Evolutionary conservation across 2,329 filamentous ascomycete species (phyloP).

Genomic region (Colletotrichum lindemuthianum): DNA sequence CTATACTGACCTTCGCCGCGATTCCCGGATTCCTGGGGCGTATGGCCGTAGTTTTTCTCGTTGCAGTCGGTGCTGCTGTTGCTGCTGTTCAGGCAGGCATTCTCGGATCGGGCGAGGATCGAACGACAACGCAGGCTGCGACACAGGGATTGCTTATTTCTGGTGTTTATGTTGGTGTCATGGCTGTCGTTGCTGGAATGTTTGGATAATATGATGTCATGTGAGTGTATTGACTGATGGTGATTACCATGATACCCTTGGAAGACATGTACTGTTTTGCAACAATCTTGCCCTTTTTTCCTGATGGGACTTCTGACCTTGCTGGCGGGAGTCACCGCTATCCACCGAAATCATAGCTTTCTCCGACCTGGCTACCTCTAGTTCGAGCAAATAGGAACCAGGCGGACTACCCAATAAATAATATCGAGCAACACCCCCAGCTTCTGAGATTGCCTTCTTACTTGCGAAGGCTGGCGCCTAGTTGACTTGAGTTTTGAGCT

Average conservation of each 20-base stretch:
- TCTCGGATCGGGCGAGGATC: slow-evolving; percentile 39
- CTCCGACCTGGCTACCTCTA: too few species aligned
- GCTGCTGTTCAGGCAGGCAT: slow-evolving; percentile 44
- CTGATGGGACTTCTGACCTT: too few species aligned
- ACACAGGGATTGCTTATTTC: slow-evolving; percentile 41
- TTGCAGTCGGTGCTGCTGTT: slow-evolving; percentile 56
- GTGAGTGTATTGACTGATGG: background rate
- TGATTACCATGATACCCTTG: background rate
- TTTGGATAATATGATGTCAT: slow-evolving; percentile 31
- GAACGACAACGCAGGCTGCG: slow-evolving; percentile 30
- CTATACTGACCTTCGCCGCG: slow-evolving; percentile 67
- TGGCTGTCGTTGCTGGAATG: slow-evolving; percentile 47
- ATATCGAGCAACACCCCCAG: too few species aligned
- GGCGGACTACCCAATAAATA: too few species aligned
- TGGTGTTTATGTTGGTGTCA: slow-evolving; percentile 48
- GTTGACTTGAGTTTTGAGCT: too few species aligned
- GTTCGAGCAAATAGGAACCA: too few species aligned
- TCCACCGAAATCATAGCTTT: too few species aligned
- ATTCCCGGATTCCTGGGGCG: slow-evolving; percentile 66
- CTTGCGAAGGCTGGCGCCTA: too few species aligned
- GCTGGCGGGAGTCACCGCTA: too few species aligned
- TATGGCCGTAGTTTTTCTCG: slow-evolving; percentile 65
- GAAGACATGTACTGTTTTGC: background rate
- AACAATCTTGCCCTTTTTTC: too few species aligned
- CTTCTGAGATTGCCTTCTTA: too few species aligned